Base-by-base conservation (phyloP, 2,329 filamentous ascomycete species). In the Stagonosporopsis chrysanthemi region DNA sequence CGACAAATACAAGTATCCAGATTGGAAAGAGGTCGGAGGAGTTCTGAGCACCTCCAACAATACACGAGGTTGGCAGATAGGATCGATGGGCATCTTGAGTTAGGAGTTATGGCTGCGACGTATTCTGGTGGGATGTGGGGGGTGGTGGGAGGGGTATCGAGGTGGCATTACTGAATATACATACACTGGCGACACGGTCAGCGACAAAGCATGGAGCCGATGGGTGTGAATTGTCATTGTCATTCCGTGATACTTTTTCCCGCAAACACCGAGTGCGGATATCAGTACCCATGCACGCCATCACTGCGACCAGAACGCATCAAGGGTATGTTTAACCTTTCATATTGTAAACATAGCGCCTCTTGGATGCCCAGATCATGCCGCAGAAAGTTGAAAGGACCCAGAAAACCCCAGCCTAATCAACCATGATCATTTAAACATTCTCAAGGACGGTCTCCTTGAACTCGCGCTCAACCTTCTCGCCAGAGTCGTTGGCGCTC, bases 401-500 rank as follows among this genome's bases (percentile, higher is more conserved):
- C 73, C 70, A 69, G 68, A 72, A 67, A 73, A 66, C 72, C 70
- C 69, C 63, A 70, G 72, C 71, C 73, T 68, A 67, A 68, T 71
- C 71, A 72, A 68, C 68, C 66, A 65, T 67, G 62, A 57, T 64
- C 68, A 58, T 84, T 92, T 92, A 98, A 83, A 98, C 95, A 80
- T 87, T 88, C 80, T 96, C 91, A 75, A 97, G 87, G 77, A 97
- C 92, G 77, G 86, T 87, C 89, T 99, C 94, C 91, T 97, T 97
- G 90, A 98, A 99, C 84, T 99, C 94, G 78, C 92, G 86, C 88
- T 98, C 95, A 71, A 83, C 76, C 91, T 97, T 98, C 84, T 97
- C 91, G 76, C 95, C 95, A 80, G 92, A 88, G 83, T 99, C 95
- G 79, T 98, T 93, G 74, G 91, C 93, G 77, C 88, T 89, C 64